phyloP scores from a whole-genome alignment of 805 yeast genomes.

The Monosporozyma unispora region DNA sequence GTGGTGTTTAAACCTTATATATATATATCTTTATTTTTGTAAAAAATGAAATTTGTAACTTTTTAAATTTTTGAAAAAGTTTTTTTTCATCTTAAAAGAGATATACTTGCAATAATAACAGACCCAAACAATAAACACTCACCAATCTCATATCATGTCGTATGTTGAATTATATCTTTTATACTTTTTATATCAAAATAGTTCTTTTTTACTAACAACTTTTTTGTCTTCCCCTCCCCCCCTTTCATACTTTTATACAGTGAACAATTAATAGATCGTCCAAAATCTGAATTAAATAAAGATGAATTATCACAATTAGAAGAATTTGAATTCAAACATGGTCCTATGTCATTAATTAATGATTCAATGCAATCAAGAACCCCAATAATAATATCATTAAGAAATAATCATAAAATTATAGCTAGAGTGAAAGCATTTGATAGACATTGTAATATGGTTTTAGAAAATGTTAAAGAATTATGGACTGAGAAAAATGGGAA shows the following conservation, averaged over 20 bases:
- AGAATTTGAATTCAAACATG: conserved; percentile 81
- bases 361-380: conserved; percentile 66
- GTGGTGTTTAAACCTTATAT: conserved; percentile 43
- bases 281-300: conserved; percentile 71
- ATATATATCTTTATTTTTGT: background rate
- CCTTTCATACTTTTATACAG: conserved; percentile 29
- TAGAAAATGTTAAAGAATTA: conserved; percentile 85
- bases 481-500: conserved; percentile 66
- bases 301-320: conserved; percentile 73
- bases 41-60: background rate
- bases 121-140: no score
- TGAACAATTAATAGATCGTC: conserved; percentile 60
- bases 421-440: conserved; percentile 92
- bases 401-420: conserved; percentile 87
- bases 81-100: no score
- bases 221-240: no score
- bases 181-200: background rate
- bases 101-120: no score
- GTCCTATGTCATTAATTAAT: conserved; percentile 85
- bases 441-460: conserved; percentile 87
- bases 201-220: conserved; percentile 8
- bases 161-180: conserved; percentile 1
- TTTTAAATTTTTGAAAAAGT: background rate
- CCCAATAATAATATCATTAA: conserved; percentile 76
- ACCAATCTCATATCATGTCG: conserved; percentile 4